A percentile compares a stretch with the other conserved stretches of the same genome.
These are phyloP conservation scores for Euphorbia pulcherrima DNA, from an alignment of 345 rosid genomes.

Conservation along the genomic window DNA sequence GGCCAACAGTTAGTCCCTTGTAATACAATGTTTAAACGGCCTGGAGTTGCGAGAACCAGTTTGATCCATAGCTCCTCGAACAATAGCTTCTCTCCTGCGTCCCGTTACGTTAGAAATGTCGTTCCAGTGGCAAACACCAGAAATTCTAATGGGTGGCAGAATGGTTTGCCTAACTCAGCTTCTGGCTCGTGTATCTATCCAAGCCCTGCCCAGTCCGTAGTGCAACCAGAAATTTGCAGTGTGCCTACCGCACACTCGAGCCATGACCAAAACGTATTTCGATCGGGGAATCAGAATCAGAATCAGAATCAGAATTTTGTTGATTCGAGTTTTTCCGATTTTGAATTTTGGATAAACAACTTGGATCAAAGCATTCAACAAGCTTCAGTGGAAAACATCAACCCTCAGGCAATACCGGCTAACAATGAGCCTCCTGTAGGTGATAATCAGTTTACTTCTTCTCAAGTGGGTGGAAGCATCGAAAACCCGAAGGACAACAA, in stretches of 20 bases:
- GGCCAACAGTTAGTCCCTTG: constrained; percentile 32
- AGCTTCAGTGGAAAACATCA: constrained; percentile 16
- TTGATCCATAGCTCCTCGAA: constrained; percentile 20
- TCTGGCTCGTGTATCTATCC: constrained; percentile 19
- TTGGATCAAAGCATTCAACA: constrained; percentile 24
- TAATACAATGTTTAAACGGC: constrained; percentile 25
- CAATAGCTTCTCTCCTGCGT: constrained; percentile 13
- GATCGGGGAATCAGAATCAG: constrained; percentile 23
- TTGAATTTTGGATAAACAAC: constrained; percentile 20
- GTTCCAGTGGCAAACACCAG: constrained; percentile 20
- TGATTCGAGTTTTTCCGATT: constrained; percentile 15
- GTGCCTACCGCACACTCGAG: constrained; percentile 20
- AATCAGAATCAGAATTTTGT: constrained; percentile 21
- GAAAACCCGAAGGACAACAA: constrained; percentile 12
- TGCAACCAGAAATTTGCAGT: constrained; percentile 19
- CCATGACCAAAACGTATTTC: constrained; percentile 10
- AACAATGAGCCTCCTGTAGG: constrained; percentile 16
- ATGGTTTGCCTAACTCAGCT: constrained; percentile 7
- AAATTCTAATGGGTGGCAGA: constrained; percentile 17
- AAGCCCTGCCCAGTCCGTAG: constrained; percentile 21
- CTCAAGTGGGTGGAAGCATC: constrained; percentile 15
- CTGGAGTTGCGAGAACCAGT: constrained; percentile 19
- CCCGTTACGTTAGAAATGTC: constrained; percentile 9
- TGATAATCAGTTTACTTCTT: constrained; percentile 17
- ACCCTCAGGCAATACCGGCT: constrained; percentile 11